Evolutionary conservation across 768 basidiomycete genomes (phyloP).

Genomic region (Mycena indigotica): DNA sequence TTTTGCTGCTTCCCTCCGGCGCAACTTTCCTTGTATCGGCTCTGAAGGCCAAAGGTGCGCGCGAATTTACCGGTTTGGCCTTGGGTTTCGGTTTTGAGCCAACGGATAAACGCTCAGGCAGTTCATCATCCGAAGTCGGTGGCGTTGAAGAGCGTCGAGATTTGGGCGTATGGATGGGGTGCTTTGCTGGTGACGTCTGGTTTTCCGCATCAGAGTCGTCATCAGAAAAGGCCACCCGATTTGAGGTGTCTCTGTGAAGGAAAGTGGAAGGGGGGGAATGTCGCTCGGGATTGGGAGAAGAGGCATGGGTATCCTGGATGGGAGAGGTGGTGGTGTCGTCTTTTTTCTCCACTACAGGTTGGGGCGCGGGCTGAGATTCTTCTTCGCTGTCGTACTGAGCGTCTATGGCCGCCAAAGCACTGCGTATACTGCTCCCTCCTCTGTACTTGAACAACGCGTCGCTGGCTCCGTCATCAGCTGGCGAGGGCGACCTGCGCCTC

Average conservation of each 20-base stretch:
- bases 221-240: slow-evolving; percentile 6
- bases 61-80: slow-evolving; percentile 11
- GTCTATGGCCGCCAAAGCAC: slow-evolving; percentile 7
- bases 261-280: slow-evolving; percentile 1
- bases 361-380: neutral
- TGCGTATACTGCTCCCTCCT: neutral
- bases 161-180: slow-evolving; percentile 8
- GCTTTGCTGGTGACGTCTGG: slow-evolving; percentile 4
- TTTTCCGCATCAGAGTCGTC: slow-evolving; percentile 15
- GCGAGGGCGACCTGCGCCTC: slow-evolving; percentile 11
- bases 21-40: slow-evolving; percentile 5
- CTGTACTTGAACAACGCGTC: slow-evolving; percentile 14
- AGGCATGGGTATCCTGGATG: neutral
- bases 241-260: slow-evolving; percentile 11
- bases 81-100: slow-evolving; percentile 11
- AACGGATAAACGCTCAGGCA: slow-evolving; percentile 5
- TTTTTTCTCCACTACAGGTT: neutral
- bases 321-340: slow-evolving; percentile 1
- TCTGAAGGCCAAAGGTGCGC: slow-evolving; percentile 15
- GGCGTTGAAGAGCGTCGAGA: slow-evolving; percentile 15
- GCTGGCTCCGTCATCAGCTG: slow-evolving; percentile 9
- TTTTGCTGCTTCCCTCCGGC: slow-evolving; percentile 4
- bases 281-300: slow-evolving; percentile 10
- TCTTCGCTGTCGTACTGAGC: slow-evolving; percentile 9
- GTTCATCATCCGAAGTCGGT: slow-evolving; percentile 18